A percentile compares a stretch with the other conserved stretches of the same genome.
These are phyloP conservation scores for Calonectria pseudoturangicola DNA, from an alignment of 2,329 filamentous ascomycete species.

Conservation along the genomic window DNA sequence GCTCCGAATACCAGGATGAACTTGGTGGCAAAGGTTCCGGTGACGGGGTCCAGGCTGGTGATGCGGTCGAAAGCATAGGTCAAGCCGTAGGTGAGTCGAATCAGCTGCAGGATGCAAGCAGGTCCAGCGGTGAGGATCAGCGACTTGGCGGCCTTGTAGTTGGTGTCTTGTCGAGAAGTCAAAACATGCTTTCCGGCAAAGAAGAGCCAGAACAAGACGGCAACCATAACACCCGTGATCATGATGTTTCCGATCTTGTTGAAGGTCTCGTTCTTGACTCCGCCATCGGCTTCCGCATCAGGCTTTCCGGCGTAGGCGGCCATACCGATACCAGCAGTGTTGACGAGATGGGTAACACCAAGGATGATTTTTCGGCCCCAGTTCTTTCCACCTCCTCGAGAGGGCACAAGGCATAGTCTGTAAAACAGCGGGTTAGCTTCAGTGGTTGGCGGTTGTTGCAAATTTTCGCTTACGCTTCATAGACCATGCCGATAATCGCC, in stretches of 20 bases:
- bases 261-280: slow-evolving; percentile 15
- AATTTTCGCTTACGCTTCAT: slow-evolving; percentile 51
- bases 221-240: slow-evolving; percentile 28
- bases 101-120: slow-evolving; percentile 30
- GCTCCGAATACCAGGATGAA: slow-evolving; percentile 30
- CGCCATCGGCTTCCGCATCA: background rate
- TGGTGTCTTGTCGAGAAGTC: slow-evolving; percentile 18
- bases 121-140: slow-evolving; percentile 31
- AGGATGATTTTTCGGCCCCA: slow-evolving; percentile 38
- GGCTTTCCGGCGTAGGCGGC: slow-evolving; percentile 38
- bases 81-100: slow-evolving; percentile 35
- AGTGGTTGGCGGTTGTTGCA: background rate
- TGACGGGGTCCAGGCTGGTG: slow-evolving; percentile 24
- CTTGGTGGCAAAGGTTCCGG: slow-evolving; percentile 31
- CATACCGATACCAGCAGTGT: slow-evolving; percentile 39
- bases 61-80: slow-evolving; percentile 33
- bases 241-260: slow-evolving; percentile 34
- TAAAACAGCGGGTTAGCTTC: background rate
- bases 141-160: slow-evolving; percentile 33
- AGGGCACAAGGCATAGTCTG: slow-evolving; percentile 20
- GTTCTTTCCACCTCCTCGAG: slow-evolving; percentile 23
- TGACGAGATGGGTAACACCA: slow-evolving; percentile 32
- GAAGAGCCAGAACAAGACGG: slow-evolving; percentile 33
- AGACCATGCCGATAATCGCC: slow-evolving; percentile 53
- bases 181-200: slow-evolving; percentile 26